Evolutionary conservation across 2,329 filamentous ascomycete genomes (phyloP), one percentile per base, ranked within the genome.

Genomic region (Penicillium hesseltinei): DNA sequence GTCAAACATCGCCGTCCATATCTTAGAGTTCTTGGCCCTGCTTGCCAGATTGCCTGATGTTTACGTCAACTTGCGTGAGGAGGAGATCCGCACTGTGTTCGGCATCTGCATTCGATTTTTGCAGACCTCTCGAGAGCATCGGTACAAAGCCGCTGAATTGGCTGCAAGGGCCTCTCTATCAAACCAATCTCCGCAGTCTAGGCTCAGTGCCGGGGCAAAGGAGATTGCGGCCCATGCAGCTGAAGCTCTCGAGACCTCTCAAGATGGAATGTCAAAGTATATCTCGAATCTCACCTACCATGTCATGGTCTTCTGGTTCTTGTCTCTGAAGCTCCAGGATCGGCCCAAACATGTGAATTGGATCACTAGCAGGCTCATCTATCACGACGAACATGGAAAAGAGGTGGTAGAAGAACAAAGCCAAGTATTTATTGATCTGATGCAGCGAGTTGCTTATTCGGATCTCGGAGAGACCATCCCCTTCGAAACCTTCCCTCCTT

Each of bases 261-360:
- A 87, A 8, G 89, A 94, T 60, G 91, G 94, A 63, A 81, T 96
- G 49, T 92, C 92, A 5, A 90, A 94, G 73, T 99, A 99, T 71
- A 91, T 99, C 27, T 94, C 95, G 73, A 90, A 92, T 2, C 80
- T 97, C 51, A 93, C 93, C 9, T 96, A 96, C 71, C 92, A 97
- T 71, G 91, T 96, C 66, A 92, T 99, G 63, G 89, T 92, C 2
- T 97, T 96, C 71, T 99, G 94, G 94, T 99, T 97, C 71, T 82
- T 99, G 65, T 90, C 92, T 1, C 74, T 99, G 66, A 93, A 91
- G 69, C 82, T 96, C 51, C 85, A 88, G 38, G 92, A 97, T 70
- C 87, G 94, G 50, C 85, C 88, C 35, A 90, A 86, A 60, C 88
- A 96, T 63, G 92, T 97, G 51, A 86, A 87, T 29, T 96, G 91